phyloP scores from a whole-genome alignment of 1,284 basidiomycete genomes.

The Boletellus sp. region DNA sequence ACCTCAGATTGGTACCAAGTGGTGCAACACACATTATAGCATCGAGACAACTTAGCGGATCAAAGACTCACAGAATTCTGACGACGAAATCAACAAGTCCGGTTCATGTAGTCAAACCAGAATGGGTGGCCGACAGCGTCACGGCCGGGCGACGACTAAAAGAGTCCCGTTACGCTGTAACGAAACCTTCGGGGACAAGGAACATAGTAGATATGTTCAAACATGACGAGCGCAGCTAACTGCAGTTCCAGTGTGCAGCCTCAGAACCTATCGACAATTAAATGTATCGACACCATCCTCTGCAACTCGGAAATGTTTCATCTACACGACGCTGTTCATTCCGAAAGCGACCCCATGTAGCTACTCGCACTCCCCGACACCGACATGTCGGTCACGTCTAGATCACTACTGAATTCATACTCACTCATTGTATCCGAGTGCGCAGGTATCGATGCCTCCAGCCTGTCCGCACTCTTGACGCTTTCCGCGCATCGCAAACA shows the following conservation, averaged over 20 bases:
- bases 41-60: slow-evolving; percentile 60
- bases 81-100: slow-evolving; percentile 44
- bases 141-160: slow-evolving; percentile 49
- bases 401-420: slow-evolving; percentile 57
- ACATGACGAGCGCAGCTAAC: slow-evolving; percentile 15
- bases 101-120: slow-evolving; percentile 60
- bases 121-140: slow-evolving; percentile 70
- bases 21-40: slow-evolving; percentile 71
- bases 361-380: slow-evolving; percentile 27
- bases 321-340: slow-evolving; percentile 10
- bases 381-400: slow-evolving; percentile 36
- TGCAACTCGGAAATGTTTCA: background rate
- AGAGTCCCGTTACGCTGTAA: slow-evolving; percentile 53
- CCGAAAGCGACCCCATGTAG: slow-evolving; percentile 31
- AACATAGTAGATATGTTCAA: slow-evolving; percentile 29
- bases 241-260: slow-evolving; percentile 5
- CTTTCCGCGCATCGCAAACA: slow-evolving; percentile 73
- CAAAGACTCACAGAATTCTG: slow-evolving; percentile 61
- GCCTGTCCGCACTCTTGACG: slow-evolving; percentile 56
- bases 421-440: slow-evolving; percentile 41
- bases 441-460: slow-evolving; percentile 20
- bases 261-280: background rate
- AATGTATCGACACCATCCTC: slow-evolving; percentile 12
- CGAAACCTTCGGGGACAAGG: slow-evolving; percentile 31
- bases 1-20: slow-evolving; percentile 46